Evolutionary conservation across 164 flowering plant species (phyloP), one percentile per base, ranked within the genome.

Genomic region (Kalanchoe fedtschenkoi): DNA sequence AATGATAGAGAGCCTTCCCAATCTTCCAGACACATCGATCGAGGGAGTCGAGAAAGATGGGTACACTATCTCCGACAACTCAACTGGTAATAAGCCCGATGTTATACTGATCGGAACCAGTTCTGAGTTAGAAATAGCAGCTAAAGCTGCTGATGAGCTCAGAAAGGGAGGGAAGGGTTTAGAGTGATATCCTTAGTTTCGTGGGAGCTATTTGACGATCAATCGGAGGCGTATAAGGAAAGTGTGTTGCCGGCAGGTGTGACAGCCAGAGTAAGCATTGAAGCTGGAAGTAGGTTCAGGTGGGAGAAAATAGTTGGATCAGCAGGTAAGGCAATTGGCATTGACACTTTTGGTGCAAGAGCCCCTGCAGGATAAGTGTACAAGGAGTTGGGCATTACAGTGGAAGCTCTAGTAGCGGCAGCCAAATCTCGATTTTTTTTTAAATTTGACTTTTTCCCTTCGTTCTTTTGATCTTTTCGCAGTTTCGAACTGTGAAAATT

Each of bases 41-140:
- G 99, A 85, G 69, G 97, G 89, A 63, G 95, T 87, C 32, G 89
- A 66, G 61, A 95, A 91, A 70, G 99, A 97, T 66, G 99, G 96
- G 1, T 95, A 95, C 81, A 79, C 68, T 0, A 64, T 95, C 19
- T 81, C 97, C 9, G 92, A 85, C 78, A 88, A 90, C 46, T 81
- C 97, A 21, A 62, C 91, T 3, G 89, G 85, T 4, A 83, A 86
- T 83, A 88, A 84, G 69, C 97, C 97, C 1, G 96, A 95, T 75
- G 81, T 88, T 7, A 88, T 95, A 53, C 70, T 95, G 81, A 77
- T 83, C n/a, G 95, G 86, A 62, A 95, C 97, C n/a, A 97, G 99
- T 58, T 88, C 97, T 6, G 99, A 95, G 42, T 61, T 95, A 75
- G 96, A 88, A 68, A 90, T 91, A 66, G 97, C 88, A 17, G 85